A percentile compares a stretch with the other conserved stretches of the same genome.
Conservation (phyloP, 768 basidiomycete species). For the Rhodocollybia butyracea region DNA sequence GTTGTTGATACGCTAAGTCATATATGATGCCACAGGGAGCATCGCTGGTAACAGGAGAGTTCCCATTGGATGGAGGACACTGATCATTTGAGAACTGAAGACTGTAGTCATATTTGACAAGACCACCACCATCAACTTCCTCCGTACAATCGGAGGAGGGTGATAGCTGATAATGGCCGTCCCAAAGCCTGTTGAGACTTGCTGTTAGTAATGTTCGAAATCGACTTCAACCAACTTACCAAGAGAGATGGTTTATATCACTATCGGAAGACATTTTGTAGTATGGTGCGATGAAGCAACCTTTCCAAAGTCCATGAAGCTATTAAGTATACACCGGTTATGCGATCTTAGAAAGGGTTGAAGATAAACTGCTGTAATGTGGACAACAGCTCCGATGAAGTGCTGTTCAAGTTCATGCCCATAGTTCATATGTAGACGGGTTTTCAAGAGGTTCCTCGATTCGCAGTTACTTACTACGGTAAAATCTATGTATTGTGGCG, state of each 20-base stretch:
- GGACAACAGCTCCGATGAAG: not conserved
- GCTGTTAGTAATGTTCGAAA: no score
- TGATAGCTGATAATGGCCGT: no score
- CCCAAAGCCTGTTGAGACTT: no score
- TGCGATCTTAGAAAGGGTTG: not conserved
- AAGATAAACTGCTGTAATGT: not conserved
- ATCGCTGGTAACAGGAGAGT: no score
- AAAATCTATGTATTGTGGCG: no score
- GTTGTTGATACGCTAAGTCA: no score
- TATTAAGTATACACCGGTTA: not conserved
- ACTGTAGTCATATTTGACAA: no score
- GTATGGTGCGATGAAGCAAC: not conserved
- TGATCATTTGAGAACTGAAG: no score
- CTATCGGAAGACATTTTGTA: not conserved
- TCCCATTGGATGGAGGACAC: no score
- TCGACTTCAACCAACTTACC: not conserved
- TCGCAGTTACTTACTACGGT: not conserved
- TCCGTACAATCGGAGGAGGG: no score
- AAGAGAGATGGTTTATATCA: not conserved
- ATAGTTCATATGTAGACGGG: not conserved
- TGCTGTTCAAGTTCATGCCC: not conserved
- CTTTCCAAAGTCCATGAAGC: not conserved
- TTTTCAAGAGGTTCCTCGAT: not conserved
- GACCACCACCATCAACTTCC: no score
- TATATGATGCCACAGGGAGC: no score